phyloP scores from a whole-genome alignment of 2,329 filamentous ascomycete genomes.

The Paecilomyces dactylethromorphus region DNA sequence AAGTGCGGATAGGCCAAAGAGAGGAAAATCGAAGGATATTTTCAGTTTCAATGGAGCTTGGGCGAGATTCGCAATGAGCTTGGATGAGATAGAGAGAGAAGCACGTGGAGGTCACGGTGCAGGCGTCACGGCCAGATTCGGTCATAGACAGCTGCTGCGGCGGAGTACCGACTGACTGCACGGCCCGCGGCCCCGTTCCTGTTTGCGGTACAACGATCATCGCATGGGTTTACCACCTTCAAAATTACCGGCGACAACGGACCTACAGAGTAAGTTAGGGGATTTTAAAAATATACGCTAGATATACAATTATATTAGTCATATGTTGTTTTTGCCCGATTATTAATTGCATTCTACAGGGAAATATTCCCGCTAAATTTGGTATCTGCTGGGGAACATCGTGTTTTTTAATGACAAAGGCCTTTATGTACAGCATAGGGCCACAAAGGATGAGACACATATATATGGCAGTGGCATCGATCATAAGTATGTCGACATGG shows the following conservation, averaged over 20 bases:
- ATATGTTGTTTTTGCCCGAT: not conserved
- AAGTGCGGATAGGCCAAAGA: not conserved
- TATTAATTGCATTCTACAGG: not conserved
- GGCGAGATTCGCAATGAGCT: not conserved
- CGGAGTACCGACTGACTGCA: not conserved
- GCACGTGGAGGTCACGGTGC: not conserved
- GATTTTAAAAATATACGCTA: not conserved
- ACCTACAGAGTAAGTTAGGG: not conserved
- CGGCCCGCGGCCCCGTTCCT: not conserved
- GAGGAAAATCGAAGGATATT: not conserved
- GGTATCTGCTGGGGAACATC: not conserved
- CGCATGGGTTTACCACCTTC: not conserved
- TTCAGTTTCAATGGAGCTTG: not conserved
- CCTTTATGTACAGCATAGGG: constrained; percentile 26
- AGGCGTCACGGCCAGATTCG: not conserved
- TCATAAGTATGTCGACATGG: constrained; percentile 11
- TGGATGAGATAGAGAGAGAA: not conserved
- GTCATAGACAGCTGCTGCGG: not conserved
- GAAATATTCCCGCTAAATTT: not conserved
- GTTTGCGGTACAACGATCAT: not conserved
- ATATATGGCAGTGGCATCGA: constrained; percentile 21
- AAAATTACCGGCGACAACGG: not conserved
- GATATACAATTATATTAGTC: not conserved
- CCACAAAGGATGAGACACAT: constrained; percentile 18
- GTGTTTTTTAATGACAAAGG: constrained; percentile 7